Evolutionary conservation across 495 filamentous ascomycete species (phyloP).

Genomic region (Rusavskia elegans): DNA sequence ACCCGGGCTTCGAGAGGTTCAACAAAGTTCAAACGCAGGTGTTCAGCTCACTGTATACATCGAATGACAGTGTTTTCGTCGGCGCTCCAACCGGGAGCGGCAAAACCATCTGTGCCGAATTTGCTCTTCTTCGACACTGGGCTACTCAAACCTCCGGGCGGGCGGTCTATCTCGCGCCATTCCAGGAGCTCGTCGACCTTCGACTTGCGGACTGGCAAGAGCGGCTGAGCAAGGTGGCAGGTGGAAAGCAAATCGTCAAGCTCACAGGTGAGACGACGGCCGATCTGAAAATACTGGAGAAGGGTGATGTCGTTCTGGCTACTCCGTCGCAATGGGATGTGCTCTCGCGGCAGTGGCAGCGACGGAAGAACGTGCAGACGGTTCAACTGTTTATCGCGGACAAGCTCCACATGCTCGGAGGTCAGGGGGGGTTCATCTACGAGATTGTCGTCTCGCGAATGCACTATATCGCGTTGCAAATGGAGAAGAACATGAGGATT

Average conservation of each 20-base stretch:
- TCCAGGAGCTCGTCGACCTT: conserved; percentile 82
- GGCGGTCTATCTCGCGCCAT: conserved; percentile 89
- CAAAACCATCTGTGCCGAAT: conserved; percentile 93
- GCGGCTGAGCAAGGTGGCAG: conserved; percentile 52
- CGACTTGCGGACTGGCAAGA: conserved; percentile 70
- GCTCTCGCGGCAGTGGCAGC: conserved; percentile 87
- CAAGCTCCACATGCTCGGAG: conserved; percentile 92
- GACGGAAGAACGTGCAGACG: conserved; percentile 83
- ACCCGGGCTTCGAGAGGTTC: conserved; percentile 75
- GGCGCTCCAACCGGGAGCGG: conserved; percentile 83
- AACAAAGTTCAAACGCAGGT: conserved; percentile 97
- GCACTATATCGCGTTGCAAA: conserved; percentile 88
- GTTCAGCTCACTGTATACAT: conserved; percentile 79
- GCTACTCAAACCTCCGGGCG: conserved; percentile 52
- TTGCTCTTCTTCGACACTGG: conserved; percentile 86
- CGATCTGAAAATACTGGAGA: conserved; percentile 78
- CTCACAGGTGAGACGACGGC: conserved; percentile 85
- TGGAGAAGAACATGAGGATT: conserved; percentile 70
- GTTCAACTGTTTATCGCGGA: conserved; percentile 90
- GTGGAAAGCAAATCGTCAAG: conserved; percentile 87
- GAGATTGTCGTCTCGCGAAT: conserved; percentile 93
- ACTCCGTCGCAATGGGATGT: conserved; percentile 94
- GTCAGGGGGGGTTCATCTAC: conserved; percentile 76
- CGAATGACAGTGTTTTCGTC: conserved; percentile 85
- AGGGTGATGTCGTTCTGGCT: conserved; percentile 80